phyloP scores from a whole-genome alignment of 371 early-diverging fungal species.

The Syncephalastrum racemosum region DNA sequence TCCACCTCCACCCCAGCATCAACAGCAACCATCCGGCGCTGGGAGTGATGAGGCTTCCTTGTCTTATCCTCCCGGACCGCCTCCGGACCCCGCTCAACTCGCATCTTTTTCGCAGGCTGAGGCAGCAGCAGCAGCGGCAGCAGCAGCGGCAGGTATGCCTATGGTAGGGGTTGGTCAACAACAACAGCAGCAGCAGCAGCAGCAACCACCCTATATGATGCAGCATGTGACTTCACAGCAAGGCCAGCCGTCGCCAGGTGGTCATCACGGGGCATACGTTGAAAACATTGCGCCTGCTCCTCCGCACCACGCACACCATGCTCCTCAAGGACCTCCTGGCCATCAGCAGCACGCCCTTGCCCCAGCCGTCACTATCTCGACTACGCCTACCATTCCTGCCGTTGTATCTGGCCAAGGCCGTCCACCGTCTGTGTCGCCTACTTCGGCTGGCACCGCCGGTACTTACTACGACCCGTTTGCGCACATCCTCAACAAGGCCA shows the following conservation, averaged over 20 bases:
- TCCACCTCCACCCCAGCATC: slow-evolving; percentile 2
- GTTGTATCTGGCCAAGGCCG: not conserved
- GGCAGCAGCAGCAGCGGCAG: slow-evolving; percentile 3
- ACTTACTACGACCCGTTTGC: slow-evolving; percentile 52
- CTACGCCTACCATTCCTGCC: slow-evolving; percentile 4
- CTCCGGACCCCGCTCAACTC: not conserved
- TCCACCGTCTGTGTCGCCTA: slow-evolving; percentile 2
- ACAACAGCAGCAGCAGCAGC: slow-evolving; percentile 8
- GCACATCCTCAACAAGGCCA: slow-evolving; percentile 67
- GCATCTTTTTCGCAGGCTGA: not conserved
- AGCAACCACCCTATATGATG: slow-evolving; percentile 12
- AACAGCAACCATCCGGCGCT: not conserved
- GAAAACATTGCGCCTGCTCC: slow-evolving; percentile 15
- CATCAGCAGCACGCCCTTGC: slow-evolving; percentile 1
- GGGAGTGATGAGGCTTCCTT: slow-evolving; percentile 3
- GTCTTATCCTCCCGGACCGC: slow-evolving; percentile 5
- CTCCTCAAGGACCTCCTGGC: not conserved
- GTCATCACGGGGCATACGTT: slow-evolving; percentile 8
- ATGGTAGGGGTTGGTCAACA: slow-evolving; percentile 10
- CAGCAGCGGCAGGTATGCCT: slow-evolving; percentile 13
- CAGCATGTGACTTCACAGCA: slow-evolving; percentile 9
- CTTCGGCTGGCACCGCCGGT: not conserved
- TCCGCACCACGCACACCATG: slow-evolving; percentile 5
- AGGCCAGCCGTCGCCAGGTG: not conserved
- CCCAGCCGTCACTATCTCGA: not conserved